These are phyloP conservation scores for Phytopythium boreale DNA, from an alignment of 352 stramenopile species.

Conservation along the genomic window DNA sequence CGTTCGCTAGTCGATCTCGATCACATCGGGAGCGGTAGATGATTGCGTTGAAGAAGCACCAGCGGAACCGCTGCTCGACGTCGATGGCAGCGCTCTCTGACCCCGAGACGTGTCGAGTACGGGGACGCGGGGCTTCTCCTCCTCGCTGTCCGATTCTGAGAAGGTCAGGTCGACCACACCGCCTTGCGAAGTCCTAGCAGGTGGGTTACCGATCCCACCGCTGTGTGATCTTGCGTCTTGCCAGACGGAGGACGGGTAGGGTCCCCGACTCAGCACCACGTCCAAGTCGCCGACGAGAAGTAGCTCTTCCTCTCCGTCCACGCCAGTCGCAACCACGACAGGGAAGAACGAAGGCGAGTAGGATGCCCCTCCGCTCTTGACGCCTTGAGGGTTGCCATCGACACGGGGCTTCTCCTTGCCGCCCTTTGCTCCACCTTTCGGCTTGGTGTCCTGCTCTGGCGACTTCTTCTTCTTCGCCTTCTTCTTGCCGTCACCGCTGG, in stretches of 20 bases:
- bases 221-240: neutral
- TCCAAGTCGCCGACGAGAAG: slow-evolving; percentile 48
- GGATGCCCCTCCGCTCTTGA: neutral
- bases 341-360: slow-evolving; percentile 9
- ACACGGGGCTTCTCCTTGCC: neutral
- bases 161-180: slow-evolving; percentile 30
- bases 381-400: neutral
- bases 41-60: neutral
- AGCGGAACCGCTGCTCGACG: neutral
- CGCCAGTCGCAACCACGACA: slow-evolving; percentile 28
- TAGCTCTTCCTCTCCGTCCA: slow-evolving; percentile 32
- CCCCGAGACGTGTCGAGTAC: neutral
- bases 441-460: neutral
- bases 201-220: too few relatives aligned
- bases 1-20: slow-evolving; percentile 32
- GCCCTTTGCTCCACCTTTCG: neutral
- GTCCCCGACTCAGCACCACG: slow-evolving; percentile 25
- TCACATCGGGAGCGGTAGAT: slow-evolving; percentile 17
- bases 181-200: neutral
- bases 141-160: slow-evolving; percentile 35
- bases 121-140: slow-evolving; percentile 3
- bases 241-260: neutral
- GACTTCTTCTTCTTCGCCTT: neutral
- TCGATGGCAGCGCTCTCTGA: neutral
- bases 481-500: slow-evolving; percentile 11